Conservation (phyloP, 1,284 basidiomycete species). For the Trametes pubescens region DNA sequence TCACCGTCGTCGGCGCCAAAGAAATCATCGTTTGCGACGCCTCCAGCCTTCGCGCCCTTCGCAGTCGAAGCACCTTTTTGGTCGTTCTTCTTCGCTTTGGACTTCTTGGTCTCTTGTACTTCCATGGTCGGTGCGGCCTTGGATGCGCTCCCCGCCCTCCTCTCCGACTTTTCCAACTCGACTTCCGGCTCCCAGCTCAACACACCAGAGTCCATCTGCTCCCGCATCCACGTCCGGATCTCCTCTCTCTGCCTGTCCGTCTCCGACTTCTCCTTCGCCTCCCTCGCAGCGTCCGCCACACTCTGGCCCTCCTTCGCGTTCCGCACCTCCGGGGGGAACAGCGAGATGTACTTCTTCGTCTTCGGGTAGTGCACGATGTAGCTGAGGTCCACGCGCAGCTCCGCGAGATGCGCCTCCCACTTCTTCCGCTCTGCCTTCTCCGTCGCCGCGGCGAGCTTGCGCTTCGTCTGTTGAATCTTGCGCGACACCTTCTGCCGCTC, state of each 20-base stretch:
- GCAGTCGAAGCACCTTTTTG: not conserved
- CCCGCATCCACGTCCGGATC: slow-evolving; percentile 66
- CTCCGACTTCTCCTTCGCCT: slow-evolving; percentile 23
- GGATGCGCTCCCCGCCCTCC: slow-evolving; percentile 1
- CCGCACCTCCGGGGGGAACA: slow-evolving; percentile 78
- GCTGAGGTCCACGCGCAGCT: slow-evolving; percentile 82
- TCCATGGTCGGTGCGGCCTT: not conserved
- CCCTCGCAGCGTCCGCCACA: slow-evolving; percentile 13
- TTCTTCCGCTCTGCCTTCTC: slow-evolving; percentile 49
- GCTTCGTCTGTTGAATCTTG: slow-evolving; percentile 72
- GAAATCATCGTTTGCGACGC: slow-evolving; percentile 26
- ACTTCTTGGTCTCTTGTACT: not conserved
- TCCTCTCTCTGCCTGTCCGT: slow-evolving; percentile 62
- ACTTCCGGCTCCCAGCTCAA: slow-evolving; percentile 71
- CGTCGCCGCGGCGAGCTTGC: slow-evolving; percentile 49
- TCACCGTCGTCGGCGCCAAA: slow-evolving; percentile 24
- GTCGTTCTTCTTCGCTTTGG: slow-evolving; percentile 1
- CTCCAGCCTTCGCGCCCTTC: slow-evolving; percentile 8
- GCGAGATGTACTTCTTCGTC: slow-evolving; percentile 83
- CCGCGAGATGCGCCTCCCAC: slow-evolving; percentile 59
- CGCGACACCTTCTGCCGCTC: slow-evolving; percentile 85
- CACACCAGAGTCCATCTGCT: slow-evolving; percentile 70
- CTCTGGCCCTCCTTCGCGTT: slow-evolving; percentile 40
- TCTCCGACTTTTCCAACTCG: slow-evolving; percentile 34
- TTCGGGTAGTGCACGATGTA: slow-evolving; percentile 89